Evolutionary conservation across 2,329 filamentous ascomycete species (phyloP).

Genomic region (Magnaporthiopsis poae): DNA sequence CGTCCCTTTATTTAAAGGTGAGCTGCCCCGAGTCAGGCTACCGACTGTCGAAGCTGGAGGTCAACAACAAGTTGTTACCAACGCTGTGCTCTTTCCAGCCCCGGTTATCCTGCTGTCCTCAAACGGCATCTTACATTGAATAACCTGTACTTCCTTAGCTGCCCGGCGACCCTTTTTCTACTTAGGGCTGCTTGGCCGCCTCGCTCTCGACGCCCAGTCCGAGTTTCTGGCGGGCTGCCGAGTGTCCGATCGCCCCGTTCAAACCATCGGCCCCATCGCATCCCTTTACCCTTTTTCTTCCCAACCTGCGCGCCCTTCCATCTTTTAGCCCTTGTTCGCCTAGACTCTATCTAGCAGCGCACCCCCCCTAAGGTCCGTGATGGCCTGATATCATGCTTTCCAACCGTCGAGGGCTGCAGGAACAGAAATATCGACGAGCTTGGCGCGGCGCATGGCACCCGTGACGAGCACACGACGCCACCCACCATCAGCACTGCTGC

Average conservation of each 20-base stretch:
- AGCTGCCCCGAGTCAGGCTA: background rate
- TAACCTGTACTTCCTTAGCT: background rate
- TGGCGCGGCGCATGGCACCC: background rate
- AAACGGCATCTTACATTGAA: background rate
- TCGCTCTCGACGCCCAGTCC: background rate
- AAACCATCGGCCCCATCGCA: background rate
- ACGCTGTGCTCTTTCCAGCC: background rate
- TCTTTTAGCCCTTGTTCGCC: background rate
- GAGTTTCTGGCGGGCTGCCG: background rate
- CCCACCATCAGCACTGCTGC: background rate
- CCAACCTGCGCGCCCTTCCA: background rate
- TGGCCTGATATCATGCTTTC: conserved; percentile 1
- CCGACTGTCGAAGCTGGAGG: background rate
- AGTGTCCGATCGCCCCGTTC: background rate
- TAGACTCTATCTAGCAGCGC: background rate
- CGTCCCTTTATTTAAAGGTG: background rate
- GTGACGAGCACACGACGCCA: background rate
- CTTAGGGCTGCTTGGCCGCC: background rate
- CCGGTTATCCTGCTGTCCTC: background rate
- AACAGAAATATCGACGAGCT: background rate
- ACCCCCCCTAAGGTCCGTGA: background rate
- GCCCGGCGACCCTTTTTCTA: background rate
- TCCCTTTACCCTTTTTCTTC: background rate
- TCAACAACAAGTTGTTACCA: background rate
- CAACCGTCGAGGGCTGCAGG: background rate